Percentiles rank a stretch among this genome's conserved stretches.
phyloP scores from a whole-genome alignment of 306 rosid species.

The Quillaja saponaria region DNA sequence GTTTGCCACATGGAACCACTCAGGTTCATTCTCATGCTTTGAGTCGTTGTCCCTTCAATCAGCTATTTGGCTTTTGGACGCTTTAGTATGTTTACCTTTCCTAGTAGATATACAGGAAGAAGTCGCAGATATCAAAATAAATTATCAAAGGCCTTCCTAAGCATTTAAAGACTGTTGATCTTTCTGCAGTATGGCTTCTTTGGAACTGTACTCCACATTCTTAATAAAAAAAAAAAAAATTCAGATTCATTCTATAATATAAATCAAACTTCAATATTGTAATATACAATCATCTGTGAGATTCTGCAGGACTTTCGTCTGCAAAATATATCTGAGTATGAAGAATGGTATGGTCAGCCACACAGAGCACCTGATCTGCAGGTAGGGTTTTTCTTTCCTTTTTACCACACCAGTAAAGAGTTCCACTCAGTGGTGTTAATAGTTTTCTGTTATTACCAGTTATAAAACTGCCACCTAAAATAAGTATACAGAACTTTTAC shows the following conservation, averaged over 20 bases:
- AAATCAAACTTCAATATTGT: too few species aligned
- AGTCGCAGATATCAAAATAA: too few species aligned
- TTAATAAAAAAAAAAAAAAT: too few species aligned
- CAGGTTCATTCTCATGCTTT: slow-evolving; percentile 52
- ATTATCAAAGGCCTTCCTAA: slow-evolving; percentile 82
- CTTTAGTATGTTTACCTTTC: not conserved
- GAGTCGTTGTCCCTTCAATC: not conserved
- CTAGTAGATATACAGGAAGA: too few species aligned
- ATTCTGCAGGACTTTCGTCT: slow-evolving; percentile 84
- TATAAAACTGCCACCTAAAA: too few species aligned
- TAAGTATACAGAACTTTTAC: too few species aligned
- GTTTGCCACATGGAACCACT: slow-evolving; percentile 96
- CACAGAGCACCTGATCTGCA: slow-evolving; percentile 84
- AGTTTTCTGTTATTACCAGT: too few species aligned
- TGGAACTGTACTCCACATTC: too few species aligned
- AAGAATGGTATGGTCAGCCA: slow-evolving; percentile 92
- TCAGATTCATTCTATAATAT: too few species aligned
- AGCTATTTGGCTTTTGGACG: slow-evolving; percentile 5
- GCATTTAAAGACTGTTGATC: slow-evolving; percentile 94
- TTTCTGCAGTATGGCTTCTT: slow-evolving; percentile 88
- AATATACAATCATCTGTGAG: slow-evolving; percentile 27
- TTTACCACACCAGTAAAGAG: too few species aligned
- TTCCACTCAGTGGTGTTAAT: too few species aligned
- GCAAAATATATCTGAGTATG: slow-evolving; percentile 74
- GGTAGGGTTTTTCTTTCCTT: too few species aligned